phyloP scores from a whole-genome alignment of 345 rosid species.

The Chamaenerion angustifolium region DNA sequence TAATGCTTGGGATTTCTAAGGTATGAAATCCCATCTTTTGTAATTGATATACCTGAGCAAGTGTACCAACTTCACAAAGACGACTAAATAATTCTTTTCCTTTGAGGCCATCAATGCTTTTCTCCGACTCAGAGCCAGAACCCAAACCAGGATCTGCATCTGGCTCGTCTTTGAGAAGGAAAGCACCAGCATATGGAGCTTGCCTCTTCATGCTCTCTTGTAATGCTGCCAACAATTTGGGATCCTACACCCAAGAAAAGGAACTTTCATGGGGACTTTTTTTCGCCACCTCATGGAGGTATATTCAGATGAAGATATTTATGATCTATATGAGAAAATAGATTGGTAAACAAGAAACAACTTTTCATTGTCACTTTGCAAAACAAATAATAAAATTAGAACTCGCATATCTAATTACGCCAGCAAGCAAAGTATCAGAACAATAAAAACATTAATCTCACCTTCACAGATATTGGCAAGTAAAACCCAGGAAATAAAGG shows the following conservation, averaged over 20 bases:
- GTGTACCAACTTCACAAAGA: constrained; percentile 94
- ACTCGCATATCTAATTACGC: no score
- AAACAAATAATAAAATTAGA: no score
- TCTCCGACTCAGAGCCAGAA: constrained; percentile 56
- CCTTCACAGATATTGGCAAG: constrained; percentile 98
- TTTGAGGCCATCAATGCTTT: constrained; percentile 41
- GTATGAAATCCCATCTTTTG: neutral
- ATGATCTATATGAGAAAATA: no score
- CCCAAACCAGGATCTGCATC: constrained; percentile 50
- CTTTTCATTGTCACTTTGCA: no score
- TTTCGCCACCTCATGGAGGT: neutral
- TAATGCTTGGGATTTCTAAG: no score
- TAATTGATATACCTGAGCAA: constrained; percentile 70
- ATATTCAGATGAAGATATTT: no score
- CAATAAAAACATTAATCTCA: constrained; percentile 13
- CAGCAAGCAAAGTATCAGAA: no score
- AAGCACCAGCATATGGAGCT: constrained; percentile 97
- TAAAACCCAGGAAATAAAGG: constrained; percentile 96
- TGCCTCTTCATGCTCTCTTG: constrained; percentile 85
- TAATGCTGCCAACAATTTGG: constrained; percentile 81
- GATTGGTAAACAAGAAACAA: no score
- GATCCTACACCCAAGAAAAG: constrained; percentile 39
- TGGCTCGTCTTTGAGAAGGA: constrained; percentile 85
- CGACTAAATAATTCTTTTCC: constrained; percentile 16
- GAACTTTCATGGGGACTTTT: no score